Evolutionary conservation across 371 early-diverging fungal species (phyloP), one percentile per base, ranked within the genome.

Genomic region (Coemansia sp.): DNA sequence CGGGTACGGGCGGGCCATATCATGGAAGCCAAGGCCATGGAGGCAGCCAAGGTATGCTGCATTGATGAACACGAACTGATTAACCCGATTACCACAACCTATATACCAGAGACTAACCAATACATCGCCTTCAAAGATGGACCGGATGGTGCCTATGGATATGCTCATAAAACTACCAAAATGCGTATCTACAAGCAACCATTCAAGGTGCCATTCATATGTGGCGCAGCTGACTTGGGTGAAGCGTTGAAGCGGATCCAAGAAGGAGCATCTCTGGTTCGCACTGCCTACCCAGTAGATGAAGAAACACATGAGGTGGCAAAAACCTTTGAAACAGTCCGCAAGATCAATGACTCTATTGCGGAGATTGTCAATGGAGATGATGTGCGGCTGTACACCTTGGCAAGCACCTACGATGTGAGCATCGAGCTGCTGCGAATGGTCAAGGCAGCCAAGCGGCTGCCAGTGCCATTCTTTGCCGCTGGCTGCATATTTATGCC

Each of bases 401-500:
- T 5, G 49, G 31, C 26, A 11, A 9, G 4, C 3, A 2, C 26
- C 0, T 30, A 49, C 5, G n/a, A 45, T 45, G 49, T 30, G 1
- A 1, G 3, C 8, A 6, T 84, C 78, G 80, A 90, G 51, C 81
- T 95, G 52, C 82, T 96, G 63, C 84, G 89, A 80, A 89, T 94
- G 77, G 90, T 91, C 51, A 91, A 87, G 48, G 79, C 82, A 57
- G 81, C 90, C 47, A 93, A 94, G 45, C 87, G 94, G 65, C 81
- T 98, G 26, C 97, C 96, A 34, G 96, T 98, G 55, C 95, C 95
- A 68, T 93, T 94, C 84, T 98, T 96, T 82, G 95, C 96, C 60
- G 94, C 95, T 61, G 98, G 97, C 72, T 95, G 95, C 78, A 86
- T 98, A 68, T 93, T 95, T 41, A 95, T 95, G 59, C 98, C 97